A percentile compares a stretch with the other conserved stretches of the same genome.
phyloP scores from a whole-genome alignment of 2,329 filamentous ascomycete genomes.

The Cercospora citrullina region DNA sequence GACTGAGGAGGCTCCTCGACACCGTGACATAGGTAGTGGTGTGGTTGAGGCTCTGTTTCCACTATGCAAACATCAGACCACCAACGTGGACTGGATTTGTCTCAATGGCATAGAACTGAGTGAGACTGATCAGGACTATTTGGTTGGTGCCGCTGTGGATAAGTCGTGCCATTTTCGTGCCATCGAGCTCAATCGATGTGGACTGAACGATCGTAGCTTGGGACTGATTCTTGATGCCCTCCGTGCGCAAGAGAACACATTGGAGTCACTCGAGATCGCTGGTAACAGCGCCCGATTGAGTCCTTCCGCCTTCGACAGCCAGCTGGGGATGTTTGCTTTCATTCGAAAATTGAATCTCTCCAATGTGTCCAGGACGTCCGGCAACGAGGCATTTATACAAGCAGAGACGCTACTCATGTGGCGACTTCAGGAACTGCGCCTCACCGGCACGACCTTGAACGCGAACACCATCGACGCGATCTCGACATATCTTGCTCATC shows the following conservation, averaged over 20 bases:
- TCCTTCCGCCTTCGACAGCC: slow-evolving; percentile 63
- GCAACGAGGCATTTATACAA: slow-evolving; percentile 63
- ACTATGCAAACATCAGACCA: slow-evolving; percentile 65
- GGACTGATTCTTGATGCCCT: slow-evolving; percentile 65
- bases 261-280: slow-evolving; percentile 68
- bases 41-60: slow-evolving; percentile 70
- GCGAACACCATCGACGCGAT: slow-evolving; percentile 65
- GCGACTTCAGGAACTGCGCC: slow-evolving; percentile 64
- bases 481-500: slow-evolving; percentile 56
- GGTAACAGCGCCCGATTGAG: slow-evolving; percentile 66
- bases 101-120: slow-evolving; percentile 69
- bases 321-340: slow-evolving; percentile 66
- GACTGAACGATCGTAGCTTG: slow-evolving; percentile 58
- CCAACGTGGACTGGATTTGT: slow-evolving; percentile 70
- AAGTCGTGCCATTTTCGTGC: slow-evolving; percentile 65
- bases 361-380: slow-evolving; percentile 63
- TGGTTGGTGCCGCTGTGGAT: slow-evolving; percentile 68
- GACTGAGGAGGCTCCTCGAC: slow-evolving; percentile 44
- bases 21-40: slow-evolving; percentile 64
- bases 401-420: slow-evolving; percentile 66
- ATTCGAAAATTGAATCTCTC: slow-evolving; percentile 67
- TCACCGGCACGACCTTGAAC: slow-evolving; percentile 65
- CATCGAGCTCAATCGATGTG: slow-evolving; percentile 66
- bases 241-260: slow-evolving; percentile 63
- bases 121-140: slow-evolving; percentile 67